Conservation (phyloP, 2,329 filamentous ascomycete species). For the Epicoccum nigrum region DNA sequence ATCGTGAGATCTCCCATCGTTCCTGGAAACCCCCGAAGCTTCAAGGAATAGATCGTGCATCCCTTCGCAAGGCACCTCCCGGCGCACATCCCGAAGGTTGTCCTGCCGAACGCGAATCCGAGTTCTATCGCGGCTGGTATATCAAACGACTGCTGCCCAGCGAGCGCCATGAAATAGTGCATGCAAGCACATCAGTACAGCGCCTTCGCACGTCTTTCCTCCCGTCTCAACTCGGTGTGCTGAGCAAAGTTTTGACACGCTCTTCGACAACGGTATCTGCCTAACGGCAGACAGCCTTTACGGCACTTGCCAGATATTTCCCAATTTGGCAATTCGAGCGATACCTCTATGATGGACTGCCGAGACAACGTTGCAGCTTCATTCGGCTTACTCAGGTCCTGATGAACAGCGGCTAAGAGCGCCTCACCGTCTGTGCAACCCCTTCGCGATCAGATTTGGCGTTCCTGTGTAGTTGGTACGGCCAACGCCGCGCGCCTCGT, state of each 20-base stretch:
- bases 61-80: background rate
- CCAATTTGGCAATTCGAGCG: conserved; percentile 10
- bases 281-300: no score
- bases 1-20: background rate
- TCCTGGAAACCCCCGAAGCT: conserved; percentile 4
- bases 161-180: no score
- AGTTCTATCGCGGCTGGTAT: background rate
- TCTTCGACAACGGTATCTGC: background rate
- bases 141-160: background rate
- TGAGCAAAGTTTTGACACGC: background rate
- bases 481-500: no score
- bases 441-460: background rate
- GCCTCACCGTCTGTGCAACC: background rate
- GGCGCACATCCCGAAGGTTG: background rate
- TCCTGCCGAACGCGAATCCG: conserved; percentile 12
- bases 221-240: no score
- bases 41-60: conserved; percentile 10
- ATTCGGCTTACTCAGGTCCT: background rate
- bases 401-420: background rate
- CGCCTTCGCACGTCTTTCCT: background rate
- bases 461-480: no score
- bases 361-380: conserved; percentile 3
- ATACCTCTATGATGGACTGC: background rate
- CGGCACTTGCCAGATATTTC: background rate
- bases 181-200: no score